Evolutionary conservation across 495 filamentous ascomycete species (phyloP), one percentile per base, ranked within the genome.

Genomic region (Tuber indicum): DNA sequence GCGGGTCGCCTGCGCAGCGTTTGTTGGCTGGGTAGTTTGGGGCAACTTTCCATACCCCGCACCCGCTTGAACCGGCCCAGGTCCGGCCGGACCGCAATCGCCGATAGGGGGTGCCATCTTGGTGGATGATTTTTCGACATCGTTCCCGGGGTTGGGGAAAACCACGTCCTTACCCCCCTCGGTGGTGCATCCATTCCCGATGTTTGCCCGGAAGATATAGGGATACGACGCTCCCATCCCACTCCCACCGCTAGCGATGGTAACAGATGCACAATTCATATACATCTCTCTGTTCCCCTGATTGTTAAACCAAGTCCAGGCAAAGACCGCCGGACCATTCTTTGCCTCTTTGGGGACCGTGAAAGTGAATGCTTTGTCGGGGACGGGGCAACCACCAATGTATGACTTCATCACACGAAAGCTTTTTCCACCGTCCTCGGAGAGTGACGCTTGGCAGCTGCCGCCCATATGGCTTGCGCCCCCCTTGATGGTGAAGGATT

Each of bases 401-500:
- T 89, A 90, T 58, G 87, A 87, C 84, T 91, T 88, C 84, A 93
- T 88, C 73, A 89, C 91, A 52, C 86, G 88, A 84, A 90, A 92
- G 36, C 86, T 86, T 36, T 80, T 84, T 10, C 89, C 90, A 70
- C 86, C 83, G 84, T 92, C 90, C 85, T 90, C 91, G 52, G 87
- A 89, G 44, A 92, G 83, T 0, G 86, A 86, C 62, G 87, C 85
- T 82, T 93, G 91, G 83, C 91, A 93, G 26, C 86, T 88, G 43
- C 91, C 91, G 44, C 91, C 91, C 52, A 85, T 85, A 84, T 92
- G 91, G 36, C 81, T 75, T 5, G 91, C 91, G 42, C 84, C 84
- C 52, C 91, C 91, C 3, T 66, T 81, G 72, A 91, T 83, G 42
- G 86, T 87, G 84, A 92, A 87, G 81, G 87, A 87, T 84, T 91